Conservation (phyloP, 2,329 filamentous ascomycete species). For the Microascus cirrosus region DNA sequence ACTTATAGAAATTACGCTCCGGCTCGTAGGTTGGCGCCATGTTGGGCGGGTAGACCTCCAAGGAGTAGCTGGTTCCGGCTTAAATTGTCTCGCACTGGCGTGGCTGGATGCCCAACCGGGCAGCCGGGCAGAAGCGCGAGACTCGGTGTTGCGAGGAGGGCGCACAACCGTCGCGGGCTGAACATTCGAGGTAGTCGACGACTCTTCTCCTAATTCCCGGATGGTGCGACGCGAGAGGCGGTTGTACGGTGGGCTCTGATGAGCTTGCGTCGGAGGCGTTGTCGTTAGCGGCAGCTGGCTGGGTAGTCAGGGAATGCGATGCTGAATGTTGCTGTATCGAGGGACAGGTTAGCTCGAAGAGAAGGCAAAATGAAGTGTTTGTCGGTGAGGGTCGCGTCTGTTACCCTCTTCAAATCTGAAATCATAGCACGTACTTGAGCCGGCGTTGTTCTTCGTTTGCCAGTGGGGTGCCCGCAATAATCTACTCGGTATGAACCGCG, state of each 20-base stretch:
- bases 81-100: background rate
- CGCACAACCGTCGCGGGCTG: background rate
- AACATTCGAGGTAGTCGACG: background rate
- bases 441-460: no score
- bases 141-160: background rate
- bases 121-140: background rate
- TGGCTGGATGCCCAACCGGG: constrained; percentile 1
- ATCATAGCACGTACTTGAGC: no score
- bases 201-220: background rate
- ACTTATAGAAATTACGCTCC: constrained; percentile 68
- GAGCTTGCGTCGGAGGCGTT: background rate
- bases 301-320: background rate
- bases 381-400: background rate
- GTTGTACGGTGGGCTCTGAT: background rate
- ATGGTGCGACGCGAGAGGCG: background rate
- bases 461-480: no score
- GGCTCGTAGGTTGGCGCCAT: constrained; percentile 2
- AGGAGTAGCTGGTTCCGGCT: no score
- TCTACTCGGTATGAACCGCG: no score
- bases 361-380: background rate
- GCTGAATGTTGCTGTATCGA: background rate
- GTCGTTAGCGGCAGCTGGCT: background rate
- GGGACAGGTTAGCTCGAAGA: background rate
- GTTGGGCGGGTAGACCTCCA: background rate
- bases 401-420: no score